Evolutionary conservation across 1,139 yeast genomes (phyloP).

Genomic region (Saccharomyces pastorianus): DNA sequence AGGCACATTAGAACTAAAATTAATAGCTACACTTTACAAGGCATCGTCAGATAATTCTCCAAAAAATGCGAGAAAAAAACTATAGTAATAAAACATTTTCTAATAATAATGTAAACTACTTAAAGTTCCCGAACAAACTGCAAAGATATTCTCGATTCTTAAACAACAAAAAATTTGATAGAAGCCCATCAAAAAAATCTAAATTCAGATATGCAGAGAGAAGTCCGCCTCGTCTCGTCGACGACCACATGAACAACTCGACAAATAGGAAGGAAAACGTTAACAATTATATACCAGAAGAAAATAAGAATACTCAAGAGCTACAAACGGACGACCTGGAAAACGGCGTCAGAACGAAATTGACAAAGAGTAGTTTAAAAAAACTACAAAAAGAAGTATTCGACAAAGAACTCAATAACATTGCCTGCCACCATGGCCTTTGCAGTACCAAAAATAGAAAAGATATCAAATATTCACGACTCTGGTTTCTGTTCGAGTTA

Average conservation of each 20-base stretch:
- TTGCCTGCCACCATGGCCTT: constrained; percentile 14
- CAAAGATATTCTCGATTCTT: background rate
- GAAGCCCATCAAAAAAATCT: background rate
- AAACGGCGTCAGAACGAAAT: background rate
- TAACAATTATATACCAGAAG: background rate
- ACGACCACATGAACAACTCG: background rate
- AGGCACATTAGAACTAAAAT: too few relatives aligned
- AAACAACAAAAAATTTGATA: background rate
- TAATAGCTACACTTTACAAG: too few relatives aligned
- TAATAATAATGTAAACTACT: background rate
- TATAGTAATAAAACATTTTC: background rate
- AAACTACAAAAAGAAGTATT: constrained; percentile 14
- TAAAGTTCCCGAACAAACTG: background rate
- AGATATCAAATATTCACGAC: constrained; percentile 11
- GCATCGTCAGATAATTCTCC: background rate
- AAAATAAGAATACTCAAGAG: background rate
- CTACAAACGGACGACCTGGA: background rate
- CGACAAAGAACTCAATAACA: constrained; percentile 9
- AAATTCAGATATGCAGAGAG: too few relatives aligned
- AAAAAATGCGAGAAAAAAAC: background rate
- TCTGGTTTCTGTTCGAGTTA: constrained; percentile 28
- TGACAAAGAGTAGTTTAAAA: constrained; percentile 14
- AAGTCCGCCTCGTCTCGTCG: too few relatives aligned
- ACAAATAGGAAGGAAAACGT: background rate
- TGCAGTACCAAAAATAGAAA: constrained; percentile 15